Percentiles rank a stretch among this genome's conserved stretches.
These are phyloP conservation scores for Pterocarpus santalinus DNA, from an alignment of 306 rosid genomes.

Conservation along the genomic window DNA sequence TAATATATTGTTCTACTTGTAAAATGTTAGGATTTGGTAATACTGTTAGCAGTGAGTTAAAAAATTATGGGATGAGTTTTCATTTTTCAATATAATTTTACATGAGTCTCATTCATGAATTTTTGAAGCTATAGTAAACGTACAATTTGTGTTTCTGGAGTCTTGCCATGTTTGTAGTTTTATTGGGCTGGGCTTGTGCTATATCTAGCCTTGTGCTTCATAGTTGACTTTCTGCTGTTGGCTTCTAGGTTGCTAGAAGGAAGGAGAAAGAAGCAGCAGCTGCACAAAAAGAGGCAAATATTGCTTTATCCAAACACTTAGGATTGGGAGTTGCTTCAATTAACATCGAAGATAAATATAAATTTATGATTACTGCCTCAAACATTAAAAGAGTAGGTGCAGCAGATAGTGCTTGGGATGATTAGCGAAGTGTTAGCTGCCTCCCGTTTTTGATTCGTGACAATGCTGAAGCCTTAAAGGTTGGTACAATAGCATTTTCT, in stretches of 20 bases:
- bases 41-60: not conserved
- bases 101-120: not conserved
- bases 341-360: conserved; percentile 81
- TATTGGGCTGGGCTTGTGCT: conserved; percentile 15
- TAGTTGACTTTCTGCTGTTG: conserved; percentile 32
- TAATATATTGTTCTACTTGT: conserved; percentile 31
- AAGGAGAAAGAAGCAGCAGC: conserved; percentile 92
- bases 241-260: conserved; percentile 79
- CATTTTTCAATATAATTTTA: conserved; percentile 9
- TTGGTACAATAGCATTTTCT: conserved; percentile 38
- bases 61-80: not conserved
- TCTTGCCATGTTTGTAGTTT: not conserved
- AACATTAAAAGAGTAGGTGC: conserved; percentile 68
- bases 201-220: not conserved
- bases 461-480: conserved; percentile 46
- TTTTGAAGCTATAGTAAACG: not conserved
- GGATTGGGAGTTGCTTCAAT: conserved; percentile 62
- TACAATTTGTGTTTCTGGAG: conserved; percentile 8
- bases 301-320: conserved; percentile 61
- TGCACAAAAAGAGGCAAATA: conserved; percentile 79
- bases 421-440: conserved; percentile 50
- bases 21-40: conserved; percentile 18
- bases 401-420: conserved; percentile 95
- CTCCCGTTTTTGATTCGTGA: conserved; percentile 38
- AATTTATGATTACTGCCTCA: conserved; percentile 73